These are phyloP conservation scores for Metschnikowia hibisci DNA, from an alignment of 805 yeast species.

Conservation along the genomic window DNA sequence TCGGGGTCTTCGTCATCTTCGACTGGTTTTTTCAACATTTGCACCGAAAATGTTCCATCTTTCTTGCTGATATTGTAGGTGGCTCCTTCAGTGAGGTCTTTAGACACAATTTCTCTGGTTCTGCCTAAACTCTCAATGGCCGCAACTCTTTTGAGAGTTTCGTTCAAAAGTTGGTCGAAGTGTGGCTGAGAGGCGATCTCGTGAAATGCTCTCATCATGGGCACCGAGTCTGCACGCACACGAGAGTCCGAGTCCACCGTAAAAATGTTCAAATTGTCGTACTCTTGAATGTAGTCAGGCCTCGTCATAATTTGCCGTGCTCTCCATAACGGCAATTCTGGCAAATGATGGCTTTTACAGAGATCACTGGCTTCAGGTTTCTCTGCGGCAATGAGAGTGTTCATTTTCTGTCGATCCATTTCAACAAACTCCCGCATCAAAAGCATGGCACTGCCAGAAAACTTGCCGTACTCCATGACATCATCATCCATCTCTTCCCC, in stretches of 20 bases:
- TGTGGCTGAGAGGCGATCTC: slow-evolving; percentile 72
- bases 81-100: slow-evolving; percentile 59
- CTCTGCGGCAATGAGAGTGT: slow-evolving; percentile 19
- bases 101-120: slow-evolving; percentile 70
- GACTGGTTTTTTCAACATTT: slow-evolving; percentile 15
- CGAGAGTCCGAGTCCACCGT: slow-evolving; percentile 70
- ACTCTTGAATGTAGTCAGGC: slow-evolving; percentile 70
- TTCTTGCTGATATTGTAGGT: slow-evolving; percentile 30
- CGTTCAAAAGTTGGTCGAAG: slow-evolving; percentile 61
- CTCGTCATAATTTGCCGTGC: slow-evolving; percentile 84
- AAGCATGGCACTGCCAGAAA: slow-evolving; percentile 69
- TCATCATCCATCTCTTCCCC: slow-evolving; percentile 85
- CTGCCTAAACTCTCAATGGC: slow-evolving; percentile 76
- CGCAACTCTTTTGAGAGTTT: slow-evolving; percentile 62
- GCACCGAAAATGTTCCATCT: slow-evolving; percentile 11
- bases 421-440: slow-evolving; percentile 66
- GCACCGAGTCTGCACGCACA: slow-evolving; percentile 78
- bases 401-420: slow-evolving; percentile 48
- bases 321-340: slow-evolving; percentile 77
- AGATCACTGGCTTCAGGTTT: slow-evolving; percentile 14
- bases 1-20: slow-evolving; percentile 24
- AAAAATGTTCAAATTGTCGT: slow-evolving; percentile 73
- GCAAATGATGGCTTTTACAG: slow-evolving; percentile 49
- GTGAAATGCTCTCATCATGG: slow-evolving; percentile 86
- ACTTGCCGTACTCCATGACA: slow-evolving; percentile 80